Evolutionary conservation across 2,329 filamentous ascomycete genomes (phyloP).

Genomic region (Claviceps humidiphila): DNA sequence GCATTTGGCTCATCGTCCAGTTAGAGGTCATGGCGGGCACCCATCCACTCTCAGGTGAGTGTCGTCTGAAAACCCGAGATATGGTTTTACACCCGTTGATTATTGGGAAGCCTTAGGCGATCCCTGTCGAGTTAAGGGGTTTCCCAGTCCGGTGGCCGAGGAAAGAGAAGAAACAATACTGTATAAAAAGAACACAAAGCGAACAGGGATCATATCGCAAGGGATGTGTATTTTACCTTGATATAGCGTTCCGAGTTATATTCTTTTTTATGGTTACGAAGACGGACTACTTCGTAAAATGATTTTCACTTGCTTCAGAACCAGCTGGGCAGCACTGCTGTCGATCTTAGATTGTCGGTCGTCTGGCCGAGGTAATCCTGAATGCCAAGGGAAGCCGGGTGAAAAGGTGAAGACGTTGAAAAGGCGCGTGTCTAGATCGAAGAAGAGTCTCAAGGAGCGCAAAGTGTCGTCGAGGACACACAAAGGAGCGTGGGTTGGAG

Average conservation of each 20-base stretch:
- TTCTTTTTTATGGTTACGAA: not conserved
- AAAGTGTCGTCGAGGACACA: conserved; percentile 7
- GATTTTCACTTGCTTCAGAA: conserved; percentile 10
- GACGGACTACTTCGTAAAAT: not conserved
- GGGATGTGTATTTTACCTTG: not conserved
- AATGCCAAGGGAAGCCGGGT: not conserved
- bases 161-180: too few relatives aligned
- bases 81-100: too few relatives aligned
- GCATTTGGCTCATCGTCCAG: too few relatives aligned
- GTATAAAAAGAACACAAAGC: not conserved
- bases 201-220: not conserved
- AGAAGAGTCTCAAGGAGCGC: conserved; percentile 3
- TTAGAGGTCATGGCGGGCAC: too few relatives aligned
- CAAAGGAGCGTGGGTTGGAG: not conserved
- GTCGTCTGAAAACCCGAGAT: too few relatives aligned
- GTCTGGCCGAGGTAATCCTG: not conserved
- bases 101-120: too few relatives aligned
- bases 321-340: conserved; percentile 11
- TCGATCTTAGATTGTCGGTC: not conserved
- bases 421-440: not conserved
- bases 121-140: too few relatives aligned
- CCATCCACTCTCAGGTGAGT: too few relatives aligned
- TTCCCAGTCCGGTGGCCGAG: too few relatives aligned
- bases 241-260: not conserved
- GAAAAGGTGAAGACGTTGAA: not conserved